These are phyloP conservation scores for Zychaea mexicana DNA, from an alignment of 371 early-diverging fungal species.

Conservation along the genomic window DNA sequence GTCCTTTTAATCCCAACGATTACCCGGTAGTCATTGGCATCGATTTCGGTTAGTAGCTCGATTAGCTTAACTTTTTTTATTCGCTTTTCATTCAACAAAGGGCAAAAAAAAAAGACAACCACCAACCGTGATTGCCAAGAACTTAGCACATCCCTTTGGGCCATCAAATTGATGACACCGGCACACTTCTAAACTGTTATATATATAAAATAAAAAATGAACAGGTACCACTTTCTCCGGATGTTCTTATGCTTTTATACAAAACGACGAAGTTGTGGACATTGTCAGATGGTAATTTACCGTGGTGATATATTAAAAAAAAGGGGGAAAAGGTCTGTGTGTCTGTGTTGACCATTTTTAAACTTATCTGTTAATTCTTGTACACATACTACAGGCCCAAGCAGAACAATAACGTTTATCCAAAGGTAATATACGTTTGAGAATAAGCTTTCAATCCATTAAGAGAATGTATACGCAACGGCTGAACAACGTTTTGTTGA, in stretches of 20 bases:
- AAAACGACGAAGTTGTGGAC: constrained; percentile 64
- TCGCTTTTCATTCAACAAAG: not conserved
- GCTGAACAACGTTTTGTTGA: not conserved
- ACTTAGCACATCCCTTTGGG: too few species aligned
- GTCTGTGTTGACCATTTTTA: not conserved
- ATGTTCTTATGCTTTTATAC: constrained; percentile 50
- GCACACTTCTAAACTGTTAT: too few species aligned
- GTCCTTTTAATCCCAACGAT: constrained; percentile 39
- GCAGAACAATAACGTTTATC: constrained; percentile 59
- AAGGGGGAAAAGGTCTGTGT: too few species aligned
- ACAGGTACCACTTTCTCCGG: constrained; percentile 54
- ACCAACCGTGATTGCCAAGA: too few species aligned
- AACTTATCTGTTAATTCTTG: not conserved
- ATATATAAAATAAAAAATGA: not conserved
- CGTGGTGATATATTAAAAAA: not conserved
- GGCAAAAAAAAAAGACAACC: not conserved
- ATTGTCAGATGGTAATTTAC: constrained; percentile 54
- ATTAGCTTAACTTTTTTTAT: too few species aligned
- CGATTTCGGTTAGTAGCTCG: constrained; percentile 39
- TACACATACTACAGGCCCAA: constrained; percentile 56
- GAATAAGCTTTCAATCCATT: too few species aligned
- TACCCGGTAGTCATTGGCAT: constrained; percentile 52
- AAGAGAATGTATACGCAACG: too few species aligned
- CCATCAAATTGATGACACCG: not conserved
- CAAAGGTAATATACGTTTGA: constrained; percentile 52